Percentiles rank a stretch among this genome's conserved stretches.
These are phyloP conservation scores for Musa beccarii DNA, from an alignment of 176 grass and related monocot species.

Conservation along the genomic window DNA sequence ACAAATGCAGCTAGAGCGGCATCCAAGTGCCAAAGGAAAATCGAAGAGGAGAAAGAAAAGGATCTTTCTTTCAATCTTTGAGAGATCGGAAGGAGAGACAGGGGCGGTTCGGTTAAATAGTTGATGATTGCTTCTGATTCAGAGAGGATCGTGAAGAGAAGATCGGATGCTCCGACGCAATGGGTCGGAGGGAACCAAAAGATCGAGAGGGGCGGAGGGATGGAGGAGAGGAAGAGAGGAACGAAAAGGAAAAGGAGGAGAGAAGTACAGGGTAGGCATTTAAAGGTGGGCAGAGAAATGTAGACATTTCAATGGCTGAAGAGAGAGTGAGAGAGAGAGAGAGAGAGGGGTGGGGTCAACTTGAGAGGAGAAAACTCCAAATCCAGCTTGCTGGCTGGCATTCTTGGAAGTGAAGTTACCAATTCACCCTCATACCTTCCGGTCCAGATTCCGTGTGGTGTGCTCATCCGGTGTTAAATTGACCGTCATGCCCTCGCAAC, in stretches of 20 bases:
- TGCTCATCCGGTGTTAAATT: background rate
- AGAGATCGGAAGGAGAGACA: background rate
- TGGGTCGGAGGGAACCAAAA: background rate
- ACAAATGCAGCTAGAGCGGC: slow-evolving; percentile 31
- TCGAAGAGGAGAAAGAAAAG: slow-evolving; percentile 1
- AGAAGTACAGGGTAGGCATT: background rate
- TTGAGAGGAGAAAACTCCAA: slow-evolving; percentile 1
- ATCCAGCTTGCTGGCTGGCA: slow-evolving; percentile 10
- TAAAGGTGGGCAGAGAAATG: slow-evolving; percentile 6
- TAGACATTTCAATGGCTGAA: background rate
- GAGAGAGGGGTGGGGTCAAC: slow-evolving; percentile 11
- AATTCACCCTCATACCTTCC: background rate
- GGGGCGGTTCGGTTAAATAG: background rate
- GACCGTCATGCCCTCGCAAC: background rate
- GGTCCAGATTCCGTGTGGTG: background rate
- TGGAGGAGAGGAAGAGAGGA: background rate
- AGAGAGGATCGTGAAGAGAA: background rate
- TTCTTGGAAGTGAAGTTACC: background rate
- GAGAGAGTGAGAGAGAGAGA: slow-evolving; percentile 7
- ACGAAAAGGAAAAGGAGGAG: background rate
- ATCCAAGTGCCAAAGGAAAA: slow-evolving; percentile 6
- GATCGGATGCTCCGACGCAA: background rate
- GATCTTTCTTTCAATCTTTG: background rate
- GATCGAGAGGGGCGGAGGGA: background rate
- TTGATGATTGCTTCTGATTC: background rate